Percentiles rank a stretch among this genome's conserved stretches.
phyloP scores from a whole-genome alignment of 1,284 basidiomycete genomes.

The Trichosporon sp. region DNA sequence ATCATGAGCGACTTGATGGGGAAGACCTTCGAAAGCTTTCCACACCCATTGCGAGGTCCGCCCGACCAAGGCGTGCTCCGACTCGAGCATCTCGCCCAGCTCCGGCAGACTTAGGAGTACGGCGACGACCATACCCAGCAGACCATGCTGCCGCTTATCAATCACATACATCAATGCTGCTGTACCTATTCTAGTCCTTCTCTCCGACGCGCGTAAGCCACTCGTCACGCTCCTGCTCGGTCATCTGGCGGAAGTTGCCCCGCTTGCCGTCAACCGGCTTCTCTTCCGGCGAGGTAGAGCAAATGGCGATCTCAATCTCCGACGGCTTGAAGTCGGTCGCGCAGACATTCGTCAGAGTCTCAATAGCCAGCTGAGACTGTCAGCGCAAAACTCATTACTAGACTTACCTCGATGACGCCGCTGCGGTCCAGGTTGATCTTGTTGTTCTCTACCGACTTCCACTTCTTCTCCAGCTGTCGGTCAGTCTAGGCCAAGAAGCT shows the following conservation, averaged over 20 bases:
- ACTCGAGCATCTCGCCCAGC: too few relatives aligned
- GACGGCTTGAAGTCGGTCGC: conserved; percentile 84
- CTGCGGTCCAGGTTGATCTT: conserved; percentile 63
- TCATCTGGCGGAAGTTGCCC: conserved; percentile 78
- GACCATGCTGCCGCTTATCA: background rate
- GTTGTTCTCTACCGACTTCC: conserved; percentile 82
- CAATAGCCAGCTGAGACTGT: conserved; percentile 77
- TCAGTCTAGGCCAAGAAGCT: conserved; percentile 1
- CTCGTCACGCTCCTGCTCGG: conserved; percentile 73
- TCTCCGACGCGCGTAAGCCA: conserved; percentile 86
- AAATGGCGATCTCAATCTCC: conserved; percentile 55
- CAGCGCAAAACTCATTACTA: conserved; percentile 5
- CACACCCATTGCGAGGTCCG: too few relatives aligned
- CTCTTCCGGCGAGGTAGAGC: conserved; percentile 41
- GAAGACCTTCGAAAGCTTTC: too few relatives aligned
- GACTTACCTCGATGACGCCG: conserved; percentile 73
- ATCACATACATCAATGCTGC: conserved; percentile 12
- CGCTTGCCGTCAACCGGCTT: conserved; percentile 46
- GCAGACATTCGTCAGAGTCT: conserved; percentile 85
- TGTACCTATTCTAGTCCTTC: conserved; percentile 61
- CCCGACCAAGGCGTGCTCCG: too few relatives aligned
- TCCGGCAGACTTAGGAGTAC: too few relatives aligned
- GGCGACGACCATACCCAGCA: too few relatives aligned
- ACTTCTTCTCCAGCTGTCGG: conserved; percentile 81
- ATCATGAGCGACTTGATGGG: too few relatives aligned